Evolutionary conservation across 768 basidiomycete species (phyloP).

Genomic region (Kwoniella sp.): DNA sequence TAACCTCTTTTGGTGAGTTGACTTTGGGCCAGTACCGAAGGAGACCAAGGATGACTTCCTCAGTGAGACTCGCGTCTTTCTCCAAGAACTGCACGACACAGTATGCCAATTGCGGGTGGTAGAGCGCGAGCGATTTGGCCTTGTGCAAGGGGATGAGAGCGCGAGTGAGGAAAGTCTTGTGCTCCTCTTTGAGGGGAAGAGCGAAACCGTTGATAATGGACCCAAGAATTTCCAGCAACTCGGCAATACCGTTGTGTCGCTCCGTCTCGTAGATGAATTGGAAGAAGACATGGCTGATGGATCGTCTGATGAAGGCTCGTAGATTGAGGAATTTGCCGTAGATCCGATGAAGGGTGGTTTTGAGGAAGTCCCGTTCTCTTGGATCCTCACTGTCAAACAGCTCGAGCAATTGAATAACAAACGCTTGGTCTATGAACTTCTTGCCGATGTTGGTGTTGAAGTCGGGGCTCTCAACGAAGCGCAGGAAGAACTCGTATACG

Average conservation of each 20-base stretch:
- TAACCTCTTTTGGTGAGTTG: slow-evolving; percentile 98
- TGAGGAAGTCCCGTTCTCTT: slow-evolving; percentile 97
- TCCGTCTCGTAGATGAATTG: slow-evolving; percentile 98
- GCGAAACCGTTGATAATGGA: slow-evolving; percentile 99
- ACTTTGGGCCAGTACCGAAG: slow-evolving; percentile 99
- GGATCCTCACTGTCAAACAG: slow-evolving; percentile 99
- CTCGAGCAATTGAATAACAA: slow-evolving; percentile 88
- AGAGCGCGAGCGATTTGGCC: slow-evolving; percentile 94
- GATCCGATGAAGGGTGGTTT: slow-evolving; percentile 97
- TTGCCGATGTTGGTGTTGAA: slow-evolving; percentile 98
- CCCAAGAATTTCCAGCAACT: slow-evolving; percentile 94
- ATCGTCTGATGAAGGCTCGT: slow-evolving; percentile 96
- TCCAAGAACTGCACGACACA: slow-evolving; percentile 99
- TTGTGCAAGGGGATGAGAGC: slow-evolving; percentile 96
- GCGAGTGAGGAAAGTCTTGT: slow-evolving; percentile 94
- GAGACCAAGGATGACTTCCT: slow-evolving; percentile 95
- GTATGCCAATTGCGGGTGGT: slow-evolving; percentile 98
- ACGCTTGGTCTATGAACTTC: slow-evolving; percentile 92
- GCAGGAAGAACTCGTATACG: slow-evolving; percentile 99
- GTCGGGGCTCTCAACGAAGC: slow-evolving; percentile 95
- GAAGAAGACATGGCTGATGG: slow-evolving; percentile 99
- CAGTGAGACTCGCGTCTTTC: slow-evolving; percentile 86
- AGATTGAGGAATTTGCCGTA: slow-evolving; percentile 99
- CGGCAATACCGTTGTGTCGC: slow-evolving; percentile 98
- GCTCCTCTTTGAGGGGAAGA: slow-evolving; percentile 95